Evolutionary conservation across 345 rosid species (phyloP), one percentile per base, ranked within the genome.

Genomic region (Reutealis trisperma): DNA sequence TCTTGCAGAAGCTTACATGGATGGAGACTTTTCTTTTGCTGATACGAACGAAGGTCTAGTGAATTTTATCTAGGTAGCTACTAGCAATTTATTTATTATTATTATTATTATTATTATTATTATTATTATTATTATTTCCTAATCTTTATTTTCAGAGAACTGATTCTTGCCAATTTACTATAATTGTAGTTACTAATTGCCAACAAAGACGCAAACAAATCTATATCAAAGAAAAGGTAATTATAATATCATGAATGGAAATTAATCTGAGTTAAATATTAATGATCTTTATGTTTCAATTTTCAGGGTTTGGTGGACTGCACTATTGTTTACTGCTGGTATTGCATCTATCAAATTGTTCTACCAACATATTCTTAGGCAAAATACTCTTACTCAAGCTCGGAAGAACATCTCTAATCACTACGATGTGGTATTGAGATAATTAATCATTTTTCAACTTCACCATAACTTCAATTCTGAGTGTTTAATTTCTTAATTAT

Each of bases 221-320:
- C 85, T 1, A 49, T 52, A 54, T 81, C 91, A 13, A 90, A 86
- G 49, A 45, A 45, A 45, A 45, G 49, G 49, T 45, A 45, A 45
- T 45, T 7, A 45, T 45, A 45, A 8, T 34, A 34, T 4, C 0
- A 34, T 34, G 37, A 34, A 1, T 34, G 37, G 37, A 34, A 34
- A 34, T 32, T n/a, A 32, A 32, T 34, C 1, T 2, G 37, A 34
- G 37, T 34, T 34, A 1, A 32, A 32, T 32, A 32, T n/a, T n/a
- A n/a, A n/a, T n/a, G n/a, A n/a, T n/a, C n/a, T n/a, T n/a, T 22
- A 30, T 68, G 73, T 57, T 54, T 61, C 27, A 63, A 45, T 9
- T 8, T 11, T 7, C 49, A 45, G 99, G 86, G 99, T 96, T 32
- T 92, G 99, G 98, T 93, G 99, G 99, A 93, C 92, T 8, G 98